Conservation (phyloP, 2,329 filamentous ascomycete species). For the Triangularia setosa region DNA sequence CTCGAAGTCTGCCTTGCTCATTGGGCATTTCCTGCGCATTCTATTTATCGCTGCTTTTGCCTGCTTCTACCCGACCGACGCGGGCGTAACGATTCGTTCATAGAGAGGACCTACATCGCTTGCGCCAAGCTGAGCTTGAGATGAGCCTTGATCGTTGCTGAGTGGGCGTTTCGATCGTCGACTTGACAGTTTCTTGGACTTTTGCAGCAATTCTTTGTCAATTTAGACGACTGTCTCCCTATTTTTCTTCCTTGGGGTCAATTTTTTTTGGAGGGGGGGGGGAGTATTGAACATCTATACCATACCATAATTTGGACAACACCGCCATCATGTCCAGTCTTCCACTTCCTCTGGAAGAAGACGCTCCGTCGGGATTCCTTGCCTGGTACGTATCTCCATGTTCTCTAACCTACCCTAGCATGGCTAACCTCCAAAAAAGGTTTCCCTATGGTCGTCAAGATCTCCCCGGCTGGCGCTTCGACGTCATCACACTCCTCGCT, state of each 20-base stretch:
- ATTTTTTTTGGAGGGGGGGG: no score
- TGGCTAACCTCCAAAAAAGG: slow-evolving; percentile 29
- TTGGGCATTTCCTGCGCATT: background rate
- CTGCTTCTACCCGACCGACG: background rate
- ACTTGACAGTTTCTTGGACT: background rate
- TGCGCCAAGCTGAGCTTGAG: background rate
- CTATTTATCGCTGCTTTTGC: background rate
- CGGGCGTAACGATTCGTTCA: background rate
- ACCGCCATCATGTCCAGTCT: background rate
- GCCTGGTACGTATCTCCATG: background rate
- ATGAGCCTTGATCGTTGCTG: background rate
- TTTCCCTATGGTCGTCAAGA: slow-evolving; percentile 40
- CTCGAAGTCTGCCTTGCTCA: background rate
- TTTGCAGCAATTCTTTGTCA: background rate
- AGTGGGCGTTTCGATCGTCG: background rate
- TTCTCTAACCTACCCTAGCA: background rate
- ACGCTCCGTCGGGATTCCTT: background rate
- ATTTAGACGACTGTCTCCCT: background rate
- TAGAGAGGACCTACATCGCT: background rate
- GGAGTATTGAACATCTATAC: background rate
- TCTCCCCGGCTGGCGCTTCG: slow-evolving; percentile 49
- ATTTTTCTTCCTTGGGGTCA: background rate
- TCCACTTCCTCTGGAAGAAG: background rate
- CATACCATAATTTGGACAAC: background rate
- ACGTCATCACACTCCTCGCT: slow-evolving; percentile 60